Conservation (phyloP, 805 yeast genomes). For the Candida suzukii region DNA sequence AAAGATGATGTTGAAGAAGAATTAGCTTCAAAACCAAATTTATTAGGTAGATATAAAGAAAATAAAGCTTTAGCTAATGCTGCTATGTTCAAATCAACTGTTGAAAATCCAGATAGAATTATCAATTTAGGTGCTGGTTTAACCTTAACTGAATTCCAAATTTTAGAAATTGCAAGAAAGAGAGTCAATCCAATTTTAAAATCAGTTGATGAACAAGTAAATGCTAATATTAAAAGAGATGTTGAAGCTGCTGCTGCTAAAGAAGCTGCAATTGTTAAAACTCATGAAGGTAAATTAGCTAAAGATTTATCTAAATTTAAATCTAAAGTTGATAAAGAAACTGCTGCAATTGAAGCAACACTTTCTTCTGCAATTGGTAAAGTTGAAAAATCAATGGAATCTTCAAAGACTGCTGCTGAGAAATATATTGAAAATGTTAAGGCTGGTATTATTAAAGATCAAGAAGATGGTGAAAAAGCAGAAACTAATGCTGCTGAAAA, state of each 20-base stretch:
- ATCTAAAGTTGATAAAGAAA: slow-evolving; percentile 34
- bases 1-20: slow-evolving; percentile 31
- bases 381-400: slow-evolving; percentile 16
- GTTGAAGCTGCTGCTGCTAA: slow-evolving; percentile 28
- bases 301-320: slow-evolving; percentile 31
- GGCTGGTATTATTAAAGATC: slow-evolving; percentile 37
- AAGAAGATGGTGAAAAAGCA: slow-evolving; percentile 35
- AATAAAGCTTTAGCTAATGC: slow-evolving; percentile 41
- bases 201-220: slow-evolving; percentile 43
- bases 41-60: slow-evolving; percentile 41
- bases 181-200: slow-evolving; percentile 50
- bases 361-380: slow-evolving; percentile 17
- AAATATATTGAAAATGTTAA: slow-evolving; percentile 34
- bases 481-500: slow-evolving; percentile 39
- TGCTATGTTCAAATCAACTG: slow-evolving; percentile 32
- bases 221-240: slow-evolving; percentile 35
- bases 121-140: slow-evolving; percentile 50
- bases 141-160: slow-evolving; percentile 45
- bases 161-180: slow-evolving; percentile 46
- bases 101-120: slow-evolving; percentile 42
- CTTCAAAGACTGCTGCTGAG: slow-evolving; percentile 26
- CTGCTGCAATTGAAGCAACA: slow-evolving; percentile 19
- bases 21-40: slow-evolving; percentile 39
- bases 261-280: slow-evolving; percentile 27
- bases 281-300: slow-evolving; percentile 23